Percentiles rank a stretch among this genome's conserved stretches.
These are phyloP conservation scores for Sisymbrium irio DNA, from an alignment of 345 rosid genomes.

Conservation along the genomic window DNA sequence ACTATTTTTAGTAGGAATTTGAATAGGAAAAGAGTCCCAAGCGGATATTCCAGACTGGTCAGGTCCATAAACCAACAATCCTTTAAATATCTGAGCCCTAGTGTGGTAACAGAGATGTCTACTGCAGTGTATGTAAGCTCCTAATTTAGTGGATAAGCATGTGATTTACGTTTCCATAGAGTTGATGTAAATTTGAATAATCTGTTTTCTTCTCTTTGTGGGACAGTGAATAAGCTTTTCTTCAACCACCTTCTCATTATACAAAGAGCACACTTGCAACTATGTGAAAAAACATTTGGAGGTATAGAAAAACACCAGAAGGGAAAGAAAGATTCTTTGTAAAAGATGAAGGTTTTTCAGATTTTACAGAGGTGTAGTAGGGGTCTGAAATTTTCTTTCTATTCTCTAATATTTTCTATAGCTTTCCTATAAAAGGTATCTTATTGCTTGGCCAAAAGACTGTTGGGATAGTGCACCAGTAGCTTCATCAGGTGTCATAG, in stretches of 20 bases:
- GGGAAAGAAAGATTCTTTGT: neutral
- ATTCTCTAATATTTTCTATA: too few relatives aligned
- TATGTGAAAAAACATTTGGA: neutral
- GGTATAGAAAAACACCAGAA: neutral
- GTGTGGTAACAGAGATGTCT: neutral
- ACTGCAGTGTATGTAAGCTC: slow-evolving; percentile 55
- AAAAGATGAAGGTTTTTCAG: neutral
- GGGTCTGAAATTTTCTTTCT: neutral
- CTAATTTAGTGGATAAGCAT: slow-evolving; percentile 12
- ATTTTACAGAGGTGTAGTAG: neutral
- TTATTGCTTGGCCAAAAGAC: neutral
- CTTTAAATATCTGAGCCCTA: too few relatives aligned
- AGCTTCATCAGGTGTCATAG: neutral
- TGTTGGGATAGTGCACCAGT: neutral
- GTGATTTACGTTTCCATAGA: neutral
- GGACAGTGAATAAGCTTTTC: slow-evolving; percentile 26
- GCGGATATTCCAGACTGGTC: slow-evolving; percentile 76
- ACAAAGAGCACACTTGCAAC: neutral
- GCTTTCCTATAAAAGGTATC: neutral
- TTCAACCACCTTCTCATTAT: neutral
- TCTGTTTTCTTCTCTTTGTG: slow-evolving; percentile 24
- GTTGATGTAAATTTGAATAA: neutral
- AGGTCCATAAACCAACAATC: slow-evolving; percentile 45
- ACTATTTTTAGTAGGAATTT: slow-evolving; percentile 48
- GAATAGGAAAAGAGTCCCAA: slow-evolving; percentile 76